A percentile compares a stretch with the other conserved stretches of the same genome.
Conservation (phyloP, 2,329 filamentous ascomycete genomes). For the Ilyonectria sp. region DNA sequence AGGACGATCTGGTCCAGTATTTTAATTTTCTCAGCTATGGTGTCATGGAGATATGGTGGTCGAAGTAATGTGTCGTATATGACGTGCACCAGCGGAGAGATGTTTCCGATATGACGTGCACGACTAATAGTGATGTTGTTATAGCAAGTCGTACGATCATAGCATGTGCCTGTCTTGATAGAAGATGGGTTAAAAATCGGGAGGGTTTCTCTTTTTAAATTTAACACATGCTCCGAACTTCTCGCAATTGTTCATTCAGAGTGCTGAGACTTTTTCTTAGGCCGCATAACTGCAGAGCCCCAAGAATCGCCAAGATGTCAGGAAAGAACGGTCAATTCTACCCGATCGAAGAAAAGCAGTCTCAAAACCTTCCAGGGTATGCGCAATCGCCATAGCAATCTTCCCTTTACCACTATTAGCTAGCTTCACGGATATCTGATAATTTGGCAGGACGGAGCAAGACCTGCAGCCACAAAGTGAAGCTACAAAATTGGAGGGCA, state of each 20-base stretch:
- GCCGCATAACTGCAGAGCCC: neutral
- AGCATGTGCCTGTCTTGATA: neutral
- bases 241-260: neutral
- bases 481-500: constrained; percentile 58
- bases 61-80: neutral
- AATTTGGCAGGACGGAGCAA: constrained; percentile 51
- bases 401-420: neutral
- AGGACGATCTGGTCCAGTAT: too few species aligned
- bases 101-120: constrained; percentile 1
- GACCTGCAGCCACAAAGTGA: constrained; percentile 58
- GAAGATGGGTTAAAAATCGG: too few species aligned
- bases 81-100: neutral
- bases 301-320: constrained; percentile 34
- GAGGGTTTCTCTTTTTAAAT: neutral
- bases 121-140: neutral
- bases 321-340: constrained; percentile 52
- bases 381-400: neutral
- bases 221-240: neutral
- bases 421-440: neutral
- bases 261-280: neutral
- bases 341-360: constrained; percentile 53
- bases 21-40: too few species aligned
- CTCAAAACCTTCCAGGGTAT: constrained; percentile 57
- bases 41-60: constrained; percentile 3
- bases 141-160: neutral